phyloP scores from a whole-genome alignment of 768 basidiomycete species.

The Rhodosporidiobolus odoratus region DNA sequence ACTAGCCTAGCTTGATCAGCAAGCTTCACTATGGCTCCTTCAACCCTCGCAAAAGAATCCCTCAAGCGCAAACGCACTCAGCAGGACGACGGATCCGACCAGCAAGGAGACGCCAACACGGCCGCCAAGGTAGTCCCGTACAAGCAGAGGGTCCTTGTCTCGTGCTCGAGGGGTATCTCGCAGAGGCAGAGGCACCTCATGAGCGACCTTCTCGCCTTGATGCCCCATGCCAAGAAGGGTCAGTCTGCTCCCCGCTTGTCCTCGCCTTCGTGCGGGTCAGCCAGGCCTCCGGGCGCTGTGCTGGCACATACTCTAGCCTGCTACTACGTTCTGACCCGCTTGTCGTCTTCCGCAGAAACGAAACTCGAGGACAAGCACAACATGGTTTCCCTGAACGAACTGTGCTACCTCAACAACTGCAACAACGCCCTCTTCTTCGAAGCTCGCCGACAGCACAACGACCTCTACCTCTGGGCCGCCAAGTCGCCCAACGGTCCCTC shows the following conservation, averaged over 20 bases:
- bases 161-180: conserved; percentile 88
- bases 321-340: not conserved
- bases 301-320: no score
- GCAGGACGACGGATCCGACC: conserved; percentile 5
- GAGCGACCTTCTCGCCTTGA: conserved; percentile 80
- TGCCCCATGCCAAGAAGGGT: conserved; percentile 98
- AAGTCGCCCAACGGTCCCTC: conserved; percentile 97
- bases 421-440: conserved; percentile 98
- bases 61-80: conserved; percentile 36
- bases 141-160: conserved; percentile 88
- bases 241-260: conserved; percentile 35
- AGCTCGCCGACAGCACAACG: conserved; percentile 79
- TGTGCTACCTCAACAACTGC: conserved; percentile 94
- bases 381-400: conserved; percentile 82
- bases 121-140: conserved; percentile 62
- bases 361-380: conserved; percentile 97
- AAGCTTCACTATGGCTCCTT: conserved; percentile 1
- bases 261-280: not conserved
- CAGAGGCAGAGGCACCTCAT: conserved; percentile 96
- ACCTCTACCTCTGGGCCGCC: conserved; percentile 91
- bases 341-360: conserved; percentile 59
- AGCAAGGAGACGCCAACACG: not conserved
- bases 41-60: conserved; percentile 23
- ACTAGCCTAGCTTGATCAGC: not conserved
- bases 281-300: not conserved